Percentiles rank a stretch among this genome's conserved stretches.
Conservation (phyloP, 441 rosid species). For the Erysimum cheiri region DNA sequence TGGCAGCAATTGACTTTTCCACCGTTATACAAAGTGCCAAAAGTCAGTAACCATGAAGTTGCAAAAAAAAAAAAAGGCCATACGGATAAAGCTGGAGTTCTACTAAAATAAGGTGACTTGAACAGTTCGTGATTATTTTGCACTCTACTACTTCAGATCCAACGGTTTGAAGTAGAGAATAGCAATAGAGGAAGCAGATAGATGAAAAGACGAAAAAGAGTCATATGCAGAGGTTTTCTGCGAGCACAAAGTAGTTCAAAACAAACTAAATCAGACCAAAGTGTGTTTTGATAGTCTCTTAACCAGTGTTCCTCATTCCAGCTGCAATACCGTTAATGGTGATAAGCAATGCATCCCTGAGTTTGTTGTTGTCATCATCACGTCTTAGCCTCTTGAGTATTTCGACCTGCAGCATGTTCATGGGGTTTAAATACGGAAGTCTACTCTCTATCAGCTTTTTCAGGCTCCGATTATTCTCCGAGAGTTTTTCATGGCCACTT, state of each 20-base stretch:
- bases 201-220: not conserved
- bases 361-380: constrained; percentile 76
- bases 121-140: constrained; percentile 1
- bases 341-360: constrained; percentile 88
- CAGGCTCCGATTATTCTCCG: constrained; percentile 78
- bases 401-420: constrained; percentile 91
- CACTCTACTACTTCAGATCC: constrained; percentile 20
- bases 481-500: constrained; percentile 79
- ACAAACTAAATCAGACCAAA: too few relatives aligned
- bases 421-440: constrained; percentile 85
- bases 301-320: constrained; percentile 93
- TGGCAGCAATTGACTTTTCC: not conserved
- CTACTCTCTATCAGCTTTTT: constrained; percentile 89
- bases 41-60: not conserved
- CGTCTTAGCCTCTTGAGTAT: constrained; percentile 79
- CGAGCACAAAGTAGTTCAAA: constrained; percentile 17
- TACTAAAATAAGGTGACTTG: not conserved
- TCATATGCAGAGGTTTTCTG: not conserved
- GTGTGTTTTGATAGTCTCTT: constrained; percentile 20
- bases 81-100: not conserved
- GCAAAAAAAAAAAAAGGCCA: not conserved
- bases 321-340: constrained; percentile 97
- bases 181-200: constrained; percentile 11
- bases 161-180: constrained; percentile 7
- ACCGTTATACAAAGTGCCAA: not conserved